These are phyloP conservation scores for Fusarium irregulare DNA, from an alignment of 2,329 filamentous ascomycete genomes.

Conservation along the genomic window DNA sequence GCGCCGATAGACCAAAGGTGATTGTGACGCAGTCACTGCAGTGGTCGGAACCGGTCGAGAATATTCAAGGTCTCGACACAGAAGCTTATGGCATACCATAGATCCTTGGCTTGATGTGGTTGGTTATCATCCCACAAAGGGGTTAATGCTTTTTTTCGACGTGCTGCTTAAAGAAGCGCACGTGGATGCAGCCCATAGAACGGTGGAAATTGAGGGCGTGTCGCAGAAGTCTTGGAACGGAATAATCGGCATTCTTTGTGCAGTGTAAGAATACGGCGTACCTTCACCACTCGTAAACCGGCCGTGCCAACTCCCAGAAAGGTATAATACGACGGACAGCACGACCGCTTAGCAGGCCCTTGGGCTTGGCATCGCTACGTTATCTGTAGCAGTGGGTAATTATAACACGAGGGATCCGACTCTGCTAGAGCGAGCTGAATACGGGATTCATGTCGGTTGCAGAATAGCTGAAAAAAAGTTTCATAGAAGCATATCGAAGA, in stretches of 20 bases:
- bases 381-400: conserved; percentile 16
- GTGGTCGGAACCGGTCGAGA: conserved; percentile 19
- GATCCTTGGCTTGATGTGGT: conserved; percentile 34
- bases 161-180: conserved; percentile 35
- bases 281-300: conserved; percentile 28
- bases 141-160: conserved; percentile 41
- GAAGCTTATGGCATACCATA: conserved; percentile 34
- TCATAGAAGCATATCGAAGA: conserved; percentile 19
- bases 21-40: conserved; percentile 29
- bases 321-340: conserved; percentile 35
- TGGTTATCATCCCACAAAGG: conserved; percentile 34
- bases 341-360: conserved; percentile 31
- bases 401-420: conserved; percentile 12
- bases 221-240: conserved; percentile 47
- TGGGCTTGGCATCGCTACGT: conserved; percentile 32
- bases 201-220: conserved; percentile 46
- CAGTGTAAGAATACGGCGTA: conserved; percentile 32
- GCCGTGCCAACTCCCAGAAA: conserved; percentile 37
- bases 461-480: conserved; percentile 8
- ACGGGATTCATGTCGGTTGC: conserved; percentile 30
- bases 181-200: conserved; percentile 41
- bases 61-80: conserved; percentile 25
- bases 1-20: conserved; percentile 27
- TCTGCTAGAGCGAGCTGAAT: conserved; percentile 22
- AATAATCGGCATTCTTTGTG: conserved; percentile 43